Conservation (phyloP, 129 eudicot species). For the carrot (Daucus carota) region DNA sequence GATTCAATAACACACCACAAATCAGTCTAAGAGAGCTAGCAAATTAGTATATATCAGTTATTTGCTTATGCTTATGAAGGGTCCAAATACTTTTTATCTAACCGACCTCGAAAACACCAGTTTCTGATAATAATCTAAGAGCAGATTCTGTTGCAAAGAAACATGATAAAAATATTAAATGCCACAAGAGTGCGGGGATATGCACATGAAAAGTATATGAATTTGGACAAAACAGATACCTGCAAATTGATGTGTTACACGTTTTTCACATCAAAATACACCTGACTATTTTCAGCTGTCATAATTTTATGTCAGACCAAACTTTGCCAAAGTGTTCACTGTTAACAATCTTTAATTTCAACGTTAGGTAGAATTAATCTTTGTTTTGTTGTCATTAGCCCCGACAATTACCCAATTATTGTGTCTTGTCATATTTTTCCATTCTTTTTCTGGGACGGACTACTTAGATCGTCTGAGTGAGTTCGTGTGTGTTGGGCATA, state of each 20-base stretch:
- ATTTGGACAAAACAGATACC: background rate
- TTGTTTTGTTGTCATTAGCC: background rate
- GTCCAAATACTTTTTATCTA: too few species aligned
- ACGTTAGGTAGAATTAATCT: background rate
- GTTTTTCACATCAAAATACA: slow-evolving; percentile 5
- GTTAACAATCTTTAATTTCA: background rate
- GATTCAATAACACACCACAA: too few species aligned
- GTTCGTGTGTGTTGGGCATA: too few species aligned
- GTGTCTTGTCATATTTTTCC: too few species aligned
- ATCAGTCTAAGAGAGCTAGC: too few species aligned
- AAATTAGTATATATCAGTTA: too few species aligned
- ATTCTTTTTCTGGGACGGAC: too few species aligned
- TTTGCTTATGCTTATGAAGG: too few species aligned
- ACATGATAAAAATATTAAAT: background rate
- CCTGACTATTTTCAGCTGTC: background rate
- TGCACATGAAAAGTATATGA: background rate
- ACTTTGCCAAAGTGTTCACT: background rate
- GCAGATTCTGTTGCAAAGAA: background rate
- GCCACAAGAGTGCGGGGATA: background rate
- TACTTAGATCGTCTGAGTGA: too few species aligned
- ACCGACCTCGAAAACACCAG: too few species aligned
- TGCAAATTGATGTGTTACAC: background rate
- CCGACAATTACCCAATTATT: background rate
- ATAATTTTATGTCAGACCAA: background rate
- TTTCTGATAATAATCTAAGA: background rate